Conservation (phyloP, 2,329 filamentous ascomycete genomes). For the Hymenoscyphus salicellus region DNA sequence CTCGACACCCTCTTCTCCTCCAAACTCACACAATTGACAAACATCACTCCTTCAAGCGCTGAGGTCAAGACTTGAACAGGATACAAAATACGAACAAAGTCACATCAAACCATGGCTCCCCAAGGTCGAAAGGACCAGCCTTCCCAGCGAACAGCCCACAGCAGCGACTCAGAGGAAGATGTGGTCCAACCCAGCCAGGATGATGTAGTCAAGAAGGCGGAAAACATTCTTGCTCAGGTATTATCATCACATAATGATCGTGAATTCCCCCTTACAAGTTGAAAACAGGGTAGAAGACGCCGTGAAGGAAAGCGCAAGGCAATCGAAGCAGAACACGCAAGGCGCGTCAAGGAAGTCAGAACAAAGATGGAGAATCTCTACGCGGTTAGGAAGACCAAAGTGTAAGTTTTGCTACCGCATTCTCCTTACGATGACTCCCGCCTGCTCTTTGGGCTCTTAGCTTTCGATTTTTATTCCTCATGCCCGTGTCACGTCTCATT, state of each 20-base stretch:
- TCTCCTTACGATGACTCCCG: background rate
- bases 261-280: background rate
- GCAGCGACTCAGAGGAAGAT: conserved; percentile 20
- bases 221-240: conserved; percentile 16
- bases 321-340: conserved; percentile 28
- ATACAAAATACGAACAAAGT: background rate
- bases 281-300: conserved; percentile 26
- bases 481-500: background rate
- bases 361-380: conserved; percentile 26
- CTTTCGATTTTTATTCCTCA: background rate
- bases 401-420: conserved; percentile 25
- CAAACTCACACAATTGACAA: background rate
- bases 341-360: conserved; percentile 27
- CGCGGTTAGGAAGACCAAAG: conserved; percentile 24
- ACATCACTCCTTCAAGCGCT: background rate
- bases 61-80: background rate
- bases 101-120: conserved; percentile 20
- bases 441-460: background rate
- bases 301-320: conserved; percentile 31
- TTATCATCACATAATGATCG: background rate
- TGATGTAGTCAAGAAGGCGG: background rate
- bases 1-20: background rate
- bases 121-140: conserved; percentile 17
- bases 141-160: background rate
- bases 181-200: background rate